Base-by-base conservation (phyloP, 148 eudicot genomes). In the Cornus florida region DNA sequence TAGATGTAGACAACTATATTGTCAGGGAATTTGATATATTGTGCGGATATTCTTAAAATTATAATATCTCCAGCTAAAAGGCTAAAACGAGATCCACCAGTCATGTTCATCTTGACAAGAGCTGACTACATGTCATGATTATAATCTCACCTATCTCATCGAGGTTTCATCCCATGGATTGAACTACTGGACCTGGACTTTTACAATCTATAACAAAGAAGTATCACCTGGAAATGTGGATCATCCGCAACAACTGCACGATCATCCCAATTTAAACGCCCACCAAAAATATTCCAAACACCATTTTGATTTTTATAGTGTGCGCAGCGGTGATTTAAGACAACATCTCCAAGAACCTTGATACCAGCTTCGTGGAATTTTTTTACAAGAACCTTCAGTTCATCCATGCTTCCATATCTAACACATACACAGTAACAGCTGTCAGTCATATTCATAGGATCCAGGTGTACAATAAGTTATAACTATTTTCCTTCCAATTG, bases 261-360 rank as follows among this genome's bases (percentile, higher is more conserved):
- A 67, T 97, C 99, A 90, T 97, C 99, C 99, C 99, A 96, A 82
- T 97, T 94, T 75, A 97, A 89, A 72, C 93, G 94, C 69, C 99
- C 99, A 69, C 99, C 99, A 81, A 92, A 97, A 57, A 94, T 89
- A 75, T 97, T 97, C 99, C 99, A 97, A 33, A 97, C 73, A 76
- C 98, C 99, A 85, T 97, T 96, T 70, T 89, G 79, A 86, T 94
- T 97, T 84, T 90, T 74, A 75, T 39, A 70, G 6, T 94, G 89
- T 53, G 99, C 99, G 83, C 99, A 97, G 1, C 99, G 95, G 81
- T 97, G 98, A 83, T 97, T 97, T 80, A 97, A 77, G 78, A 97
- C 99, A 86, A 71, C 98, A 83, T 97, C 99, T 66, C 99, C 99
- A 24, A 97, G 95, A 87, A 92, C 94, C 83, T 82, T 90, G 11